Evolutionary conservation across 208 protist genomes (phyloP).

Genomic region (Crithidia bombi): DNA sequence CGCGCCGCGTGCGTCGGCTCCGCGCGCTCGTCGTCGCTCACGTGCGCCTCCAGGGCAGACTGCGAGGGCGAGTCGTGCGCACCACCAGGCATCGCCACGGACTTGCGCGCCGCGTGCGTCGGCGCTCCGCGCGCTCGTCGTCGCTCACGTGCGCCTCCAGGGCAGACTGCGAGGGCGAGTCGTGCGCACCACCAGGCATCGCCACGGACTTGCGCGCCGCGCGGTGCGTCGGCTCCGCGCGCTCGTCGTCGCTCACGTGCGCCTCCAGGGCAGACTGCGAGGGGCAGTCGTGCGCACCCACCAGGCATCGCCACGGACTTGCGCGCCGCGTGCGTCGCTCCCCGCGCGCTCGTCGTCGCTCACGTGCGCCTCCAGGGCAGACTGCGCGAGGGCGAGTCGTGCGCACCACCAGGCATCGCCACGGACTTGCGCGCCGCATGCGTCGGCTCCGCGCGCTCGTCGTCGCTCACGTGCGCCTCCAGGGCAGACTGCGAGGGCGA

Average conservation of each 20-base stretch:
- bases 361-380: slow-evolving; percentile 6
- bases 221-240: background rate
- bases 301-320: slow-evolving; percentile 9
- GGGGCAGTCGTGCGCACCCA: background rate
- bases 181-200: background rate
- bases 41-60: background rate
- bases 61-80: background rate
- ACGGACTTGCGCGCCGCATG: background rate
- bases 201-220: background rate
- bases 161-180: background rate
- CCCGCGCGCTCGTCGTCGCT: slow-evolving; percentile 8
- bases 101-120: background rate
- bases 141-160: no score
- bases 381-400: slow-evolving; percentile 7
- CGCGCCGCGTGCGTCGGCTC: no score
- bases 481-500: no score
- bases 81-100: background rate
- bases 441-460: no score
- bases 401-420: background rate
- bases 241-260: slow-evolving; percentile 14
- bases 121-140: background rate
- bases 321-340: background rate
- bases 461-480: no score
- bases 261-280: slow-evolving; percentile 2
- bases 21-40: no score